Evolutionary conservation across 495 filamentous ascomycete genomes (phyloP).

Genomic region (Aspergillus homomorphus): DNA sequence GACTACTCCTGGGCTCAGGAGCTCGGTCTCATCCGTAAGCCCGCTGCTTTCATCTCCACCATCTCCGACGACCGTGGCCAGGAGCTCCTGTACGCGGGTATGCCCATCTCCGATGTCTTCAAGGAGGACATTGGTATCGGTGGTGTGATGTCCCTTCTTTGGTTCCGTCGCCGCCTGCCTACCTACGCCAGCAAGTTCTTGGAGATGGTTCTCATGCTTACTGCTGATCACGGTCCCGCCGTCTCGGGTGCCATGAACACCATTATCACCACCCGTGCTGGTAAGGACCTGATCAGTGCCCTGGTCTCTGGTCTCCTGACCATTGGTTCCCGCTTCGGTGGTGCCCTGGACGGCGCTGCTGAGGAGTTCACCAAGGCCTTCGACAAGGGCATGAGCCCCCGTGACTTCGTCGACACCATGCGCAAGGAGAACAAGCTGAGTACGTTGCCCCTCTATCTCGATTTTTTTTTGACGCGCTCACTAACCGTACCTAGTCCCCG

Average conservation of each 20-base stretch:
- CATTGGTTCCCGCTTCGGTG: constrained; percentile 97
- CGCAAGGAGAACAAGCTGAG: constrained; percentile 99
- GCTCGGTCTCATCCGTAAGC: constrained; percentile 98
- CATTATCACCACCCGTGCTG: constrained; percentile 98
- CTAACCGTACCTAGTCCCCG: constrained; percentile 64
- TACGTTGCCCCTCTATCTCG: constrained; percentile 37
- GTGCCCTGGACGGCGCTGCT: constrained; percentile 94
- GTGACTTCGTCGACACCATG: constrained; percentile 98
- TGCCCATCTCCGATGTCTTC: constrained; percentile 99
- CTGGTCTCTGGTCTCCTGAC: constrained; percentile 95
- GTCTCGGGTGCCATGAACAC: constrained; percentile 99
- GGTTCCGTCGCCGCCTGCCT: constrained; percentile 98
- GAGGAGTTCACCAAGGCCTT: constrained; percentile 98
- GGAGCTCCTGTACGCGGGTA: constrained; percentile 96
- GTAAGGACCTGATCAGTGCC: constrained; percentile 95
- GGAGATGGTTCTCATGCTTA: constrained; percentile 99
- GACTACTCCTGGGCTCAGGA: constrained; percentile 99
- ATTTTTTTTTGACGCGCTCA: neutral
- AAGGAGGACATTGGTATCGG: constrained; percentile 97
- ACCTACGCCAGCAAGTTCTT: constrained; percentile 97
- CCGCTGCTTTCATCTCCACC: constrained; percentile 98
- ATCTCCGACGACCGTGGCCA: constrained; percentile 99
- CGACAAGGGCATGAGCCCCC: constrained; percentile 95
- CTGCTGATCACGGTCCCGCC: constrained; percentile 96
- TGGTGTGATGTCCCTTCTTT: constrained; percentile 98